Percentiles rank a stretch among this genome's conserved stretches.
These are phyloP conservation scores for Acanthamoeba healyi DNA, from an alignment of 208 protist species.

Conservation along the genomic window DNA sequence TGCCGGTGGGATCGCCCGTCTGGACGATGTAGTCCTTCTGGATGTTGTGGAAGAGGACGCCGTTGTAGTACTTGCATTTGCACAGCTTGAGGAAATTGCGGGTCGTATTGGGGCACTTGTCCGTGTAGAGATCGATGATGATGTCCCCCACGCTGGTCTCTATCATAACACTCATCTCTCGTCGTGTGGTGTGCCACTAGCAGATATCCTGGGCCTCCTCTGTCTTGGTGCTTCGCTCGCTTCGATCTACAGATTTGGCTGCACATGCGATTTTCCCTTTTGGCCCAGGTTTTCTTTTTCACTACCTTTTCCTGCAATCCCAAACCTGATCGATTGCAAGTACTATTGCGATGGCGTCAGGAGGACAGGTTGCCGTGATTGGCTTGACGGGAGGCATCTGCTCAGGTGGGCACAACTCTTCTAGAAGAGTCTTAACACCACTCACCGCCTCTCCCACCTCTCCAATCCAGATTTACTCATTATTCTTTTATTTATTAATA, in stretches of 20 bases:
- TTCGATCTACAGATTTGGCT: not conserved
- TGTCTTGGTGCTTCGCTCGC: not conserved
- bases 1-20: slow-evolving; percentile 92
- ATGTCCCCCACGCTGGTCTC: slow-evolving; percentile 94
- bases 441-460: no score
- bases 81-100: slow-evolving; percentile 96
- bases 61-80: slow-evolving; percentile 97
- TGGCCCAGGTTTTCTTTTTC: not conserved
- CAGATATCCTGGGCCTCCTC: no score
- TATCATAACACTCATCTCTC: slow-evolving; percentile 94
- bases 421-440: no score
- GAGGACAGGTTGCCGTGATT: not conserved
- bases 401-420: not conserved
- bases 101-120: slow-evolving; percentile 90
- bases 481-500: no score
- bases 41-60: slow-evolving; percentile 92
- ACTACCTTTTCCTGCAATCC: not conserved
- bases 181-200: no score
- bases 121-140: slow-evolving; percentile 92
- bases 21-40: slow-evolving; percentile 92
- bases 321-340: not conserved
- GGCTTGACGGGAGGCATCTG: slow-evolving; percentile 14
- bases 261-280: not conserved
- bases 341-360: no score
- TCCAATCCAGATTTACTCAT: not conserved